Percentiles rank a stretch among this genome's conserved stretches.
These are phyloP conservation scores for Metarhizium robertsii DNA, from an alignment of 2,329 filamentous ascomycete species.

Conservation along the genomic window DNA sequence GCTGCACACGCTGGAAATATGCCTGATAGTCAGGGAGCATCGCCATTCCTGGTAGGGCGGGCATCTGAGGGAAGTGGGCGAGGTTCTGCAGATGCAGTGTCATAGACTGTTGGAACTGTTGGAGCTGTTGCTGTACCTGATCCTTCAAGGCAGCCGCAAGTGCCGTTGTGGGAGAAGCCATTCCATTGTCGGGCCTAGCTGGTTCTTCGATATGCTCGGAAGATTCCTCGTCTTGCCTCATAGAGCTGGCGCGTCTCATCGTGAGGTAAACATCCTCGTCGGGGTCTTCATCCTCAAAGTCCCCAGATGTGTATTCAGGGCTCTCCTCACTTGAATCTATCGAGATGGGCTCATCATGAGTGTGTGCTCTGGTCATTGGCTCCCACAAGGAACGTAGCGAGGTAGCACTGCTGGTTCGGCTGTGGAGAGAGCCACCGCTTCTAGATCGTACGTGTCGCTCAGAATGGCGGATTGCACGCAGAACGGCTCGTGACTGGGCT, in stretches of 20 bases:
- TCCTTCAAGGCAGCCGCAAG: slow-evolving; percentile 64
- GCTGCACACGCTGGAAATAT: slow-evolving; percentile 57
- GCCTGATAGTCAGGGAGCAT: slow-evolving; percentile 64
- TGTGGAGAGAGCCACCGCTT: slow-evolving; percentile 52
- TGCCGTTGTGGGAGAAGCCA: slow-evolving; percentile 47
- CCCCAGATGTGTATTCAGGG: slow-evolving; percentile 35
- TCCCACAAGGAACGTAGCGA: slow-evolving; percentile 62
- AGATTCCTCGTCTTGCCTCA: slow-evolving; percentile 22
- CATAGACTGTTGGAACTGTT: slow-evolving; percentile 67
- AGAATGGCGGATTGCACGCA: slow-evolving; percentile 52
- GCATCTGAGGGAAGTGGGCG: slow-evolving; percentile 43
- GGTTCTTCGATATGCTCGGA: slow-evolving; percentile 28
- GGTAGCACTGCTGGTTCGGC: slow-evolving; percentile 55
- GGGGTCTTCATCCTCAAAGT: slow-evolving; percentile 32
- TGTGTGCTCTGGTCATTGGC: slow-evolving; percentile 28
- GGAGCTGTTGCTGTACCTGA: slow-evolving; percentile 62
- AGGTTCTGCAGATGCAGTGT: slow-evolving; percentile 55
- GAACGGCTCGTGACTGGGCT: slow-evolving; percentile 53
- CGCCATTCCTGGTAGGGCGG: slow-evolving; percentile 46
- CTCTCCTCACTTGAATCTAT: slow-evolving; percentile 33
- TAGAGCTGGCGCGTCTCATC: slow-evolving; percentile 24
- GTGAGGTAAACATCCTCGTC: slow-evolving; percentile 26
- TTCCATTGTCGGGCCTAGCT: slow-evolving; percentile 20
- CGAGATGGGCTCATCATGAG: slow-evolving; percentile 26
- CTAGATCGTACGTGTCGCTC: slow-evolving; percentile 56